These are phyloP conservation scores for Neoscytalidium dimidiatum DNA, from an alignment of 2,329 filamentous ascomycete genomes.

Conservation along the genomic window DNA sequence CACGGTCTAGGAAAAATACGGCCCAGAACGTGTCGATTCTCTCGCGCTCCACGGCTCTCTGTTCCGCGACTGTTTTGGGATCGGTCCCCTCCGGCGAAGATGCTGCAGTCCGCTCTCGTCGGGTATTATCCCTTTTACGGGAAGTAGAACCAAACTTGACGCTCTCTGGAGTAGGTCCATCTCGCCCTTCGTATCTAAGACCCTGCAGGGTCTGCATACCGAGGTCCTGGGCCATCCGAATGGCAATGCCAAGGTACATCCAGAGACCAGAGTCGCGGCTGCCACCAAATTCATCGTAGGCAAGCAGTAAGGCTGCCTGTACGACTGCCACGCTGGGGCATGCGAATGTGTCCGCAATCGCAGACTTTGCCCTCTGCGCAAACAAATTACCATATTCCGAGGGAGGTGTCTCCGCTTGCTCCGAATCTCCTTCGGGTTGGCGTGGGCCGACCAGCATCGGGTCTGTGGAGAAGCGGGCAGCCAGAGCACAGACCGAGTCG, in stretches of 20 bases:
- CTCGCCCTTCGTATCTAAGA: constrained; percentile 59
- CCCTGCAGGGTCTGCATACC: constrained; percentile 82
- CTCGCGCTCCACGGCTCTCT: constrained; percentile 73
- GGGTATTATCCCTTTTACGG: constrained; percentile 48
- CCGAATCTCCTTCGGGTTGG: constrained; percentile 33
- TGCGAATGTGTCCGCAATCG: constrained; percentile 78
- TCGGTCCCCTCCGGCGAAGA: constrained; percentile 35
- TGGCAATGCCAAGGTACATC: constrained; percentile 90
- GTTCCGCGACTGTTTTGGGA: constrained; percentile 52
- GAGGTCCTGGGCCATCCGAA: constrained; percentile 78
- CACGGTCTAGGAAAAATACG: constrained; percentile 82
- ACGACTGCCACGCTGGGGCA: constrained; percentile 82
- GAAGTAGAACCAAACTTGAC: constrained; percentile 47
- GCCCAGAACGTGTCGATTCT: constrained; percentile 88
- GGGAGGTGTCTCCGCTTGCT: constrained; percentile 33
- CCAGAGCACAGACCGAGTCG: constrained; percentile 80
- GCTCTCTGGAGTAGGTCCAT: constrained; percentile 58
- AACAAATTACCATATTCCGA: constrained; percentile 77
- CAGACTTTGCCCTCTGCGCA: constrained; percentile 79
- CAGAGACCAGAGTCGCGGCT: constrained; percentile 87
- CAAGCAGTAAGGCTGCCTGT: constrained; percentile 79
- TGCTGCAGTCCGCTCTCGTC: constrained; percentile 44
- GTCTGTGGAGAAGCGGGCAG: constrained; percentile 74
- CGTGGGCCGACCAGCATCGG: constrained; percentile 46
- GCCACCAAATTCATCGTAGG: constrained; percentile 86